These are phyloP conservation scores for Aspergillus calidoustus DNA, from an alignment of 2,329 filamentous ascomycete species.

Conservation along the genomic window DNA sequence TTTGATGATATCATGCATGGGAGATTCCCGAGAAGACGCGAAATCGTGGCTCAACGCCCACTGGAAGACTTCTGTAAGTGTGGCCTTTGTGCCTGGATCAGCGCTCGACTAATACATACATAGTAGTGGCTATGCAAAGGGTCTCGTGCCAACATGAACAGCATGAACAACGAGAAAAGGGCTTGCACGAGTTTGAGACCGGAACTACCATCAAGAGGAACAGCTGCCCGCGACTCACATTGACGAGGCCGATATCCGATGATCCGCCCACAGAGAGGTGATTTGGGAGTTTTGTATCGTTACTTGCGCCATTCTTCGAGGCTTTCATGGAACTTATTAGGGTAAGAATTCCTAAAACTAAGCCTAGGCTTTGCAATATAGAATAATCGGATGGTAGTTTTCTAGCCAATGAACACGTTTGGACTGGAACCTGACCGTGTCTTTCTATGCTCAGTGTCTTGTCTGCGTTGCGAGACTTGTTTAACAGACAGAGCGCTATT, in stretches of 20 bases:
- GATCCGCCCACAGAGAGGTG: background rate
- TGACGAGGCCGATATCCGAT: background rate
- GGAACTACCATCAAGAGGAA: background rate
- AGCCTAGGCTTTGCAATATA: background rate
- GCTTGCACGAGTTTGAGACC: slow-evolving; percentile 16
- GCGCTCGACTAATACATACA: slow-evolving; percentile 52
- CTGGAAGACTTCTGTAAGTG: slow-evolving; percentile 86
- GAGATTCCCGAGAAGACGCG: slow-evolving; percentile 72
- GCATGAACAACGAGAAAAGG: slow-evolving; percentile 61
- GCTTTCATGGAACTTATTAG: background rate
- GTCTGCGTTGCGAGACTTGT: background rate
- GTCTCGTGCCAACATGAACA: slow-evolving; percentile 81
- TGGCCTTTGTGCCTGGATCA: slow-evolving; percentile 10
- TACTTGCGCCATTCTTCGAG: background rate
- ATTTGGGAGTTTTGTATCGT: slow-evolving; percentile 9
- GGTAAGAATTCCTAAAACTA: background rate
- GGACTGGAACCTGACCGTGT: background rate
- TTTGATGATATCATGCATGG: slow-evolving; percentile 96
- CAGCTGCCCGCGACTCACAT: background rate
- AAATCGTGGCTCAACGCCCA: slow-evolving; percentile 71
- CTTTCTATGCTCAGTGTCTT: background rate
- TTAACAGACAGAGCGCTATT: background rate
- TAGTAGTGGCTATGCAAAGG: slow-evolving; percentile 86
- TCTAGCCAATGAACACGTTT: slow-evolving; percentile 1
- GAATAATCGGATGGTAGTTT: background rate